Base-by-base conservation (phyloP, 1,284 basidiomycete genomes). In the Trametes pubescens region DNA sequence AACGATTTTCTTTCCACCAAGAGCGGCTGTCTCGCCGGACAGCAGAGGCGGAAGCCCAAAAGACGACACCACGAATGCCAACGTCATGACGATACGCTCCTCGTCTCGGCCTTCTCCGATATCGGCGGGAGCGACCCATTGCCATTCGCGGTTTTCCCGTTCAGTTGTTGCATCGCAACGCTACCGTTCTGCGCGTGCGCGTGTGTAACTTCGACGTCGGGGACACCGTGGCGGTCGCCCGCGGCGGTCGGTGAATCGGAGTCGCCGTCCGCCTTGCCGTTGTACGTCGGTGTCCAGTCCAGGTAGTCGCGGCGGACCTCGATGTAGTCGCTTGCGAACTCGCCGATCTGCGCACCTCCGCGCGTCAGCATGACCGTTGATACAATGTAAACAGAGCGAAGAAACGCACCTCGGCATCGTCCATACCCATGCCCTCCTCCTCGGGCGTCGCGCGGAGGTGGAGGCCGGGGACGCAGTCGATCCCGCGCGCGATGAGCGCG, bases 371-470 rank as follows among this genome's bases (percentile, higher is more conserved):
- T 1, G 21, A 1, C 16, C 44, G 24, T 47, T n/a, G n/a, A n/a
- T n/a, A n/a, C n/a, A n/a, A n/a, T n/a, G n/a, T n/a, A n/a, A n/a
- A n/a, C 29, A 47, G 46, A 21, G 2, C 8, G 32, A 37, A 8
- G 5, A 54, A 37, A 73, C 86, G 68, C 69, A 92, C 90, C 83
- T 95, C 91, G 37, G 88, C 86, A 72, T 93, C 93, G 76, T 98
- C 95, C 86, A 97, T 91, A 55, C 95, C 95, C 57, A 94, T 83
- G 61, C 85, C 85, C 81, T 98, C 94, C 37, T 88, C 92, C 74
- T 93, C 89, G 38, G 88, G 86, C 18, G 86, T 85, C 22, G 88
- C 86, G 47, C 91, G 85, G 71, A 98, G 86, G 59, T 88, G 83
- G 51, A 94, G 82, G 22, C 90, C 89, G 47, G 95, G 95, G 55